Base-by-base conservation (phyloP, 2,329 filamentous ascomycete species). In the Hypomyces perniciosus region DNA sequence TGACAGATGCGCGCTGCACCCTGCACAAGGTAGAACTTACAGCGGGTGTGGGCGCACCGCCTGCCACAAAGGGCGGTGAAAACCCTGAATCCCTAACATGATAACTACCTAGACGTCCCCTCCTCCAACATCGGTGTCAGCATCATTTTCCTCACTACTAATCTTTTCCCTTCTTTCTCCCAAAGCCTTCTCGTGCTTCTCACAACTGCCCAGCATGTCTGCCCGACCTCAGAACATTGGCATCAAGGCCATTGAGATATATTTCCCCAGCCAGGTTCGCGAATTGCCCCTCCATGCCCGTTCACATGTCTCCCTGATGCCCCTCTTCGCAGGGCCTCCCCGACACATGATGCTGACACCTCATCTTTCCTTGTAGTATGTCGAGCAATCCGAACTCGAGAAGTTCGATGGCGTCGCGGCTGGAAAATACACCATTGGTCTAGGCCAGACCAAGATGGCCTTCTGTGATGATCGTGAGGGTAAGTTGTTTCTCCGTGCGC, bases 161-260 rank as follows among this genome's bases (percentile, higher is more conserved):
- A 43, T 48, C 41, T 46, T 45, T 50, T 47, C 28, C 44, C 42
- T 48, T 43, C 44, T 37, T 46, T 34, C 31, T 42, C 40, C 37
- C 40, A 29, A 29, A 28, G 20, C 13, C 51, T 28, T 41, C 40
- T 51, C 46, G 27, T 8, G 39, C 34, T 7, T 31, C 29, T 26
- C 20, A 12, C 39, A 46, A 45, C 50, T 48, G 26, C 57, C 58
- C 63, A 75, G 55, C 53, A 91, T 90, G 86, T 80, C 86, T 67
- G 69, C 84, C 61, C 85, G 86, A 73, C 86, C 88, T 59, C 83
- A 90, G 72, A 92, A 92, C 75, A 85, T 93, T 72, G 88, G 88
- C 80, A 90, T 93, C 69, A 92, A 93, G 78, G 88, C 87, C 85
- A 88, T 93, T 72, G 88, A 93, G 70, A 82, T 93, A 67, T 93